phyloP scores from a whole-genome alignment of 2,329 filamentous ascomycete genomes.

The Fusarium mundagurra region DNA sequence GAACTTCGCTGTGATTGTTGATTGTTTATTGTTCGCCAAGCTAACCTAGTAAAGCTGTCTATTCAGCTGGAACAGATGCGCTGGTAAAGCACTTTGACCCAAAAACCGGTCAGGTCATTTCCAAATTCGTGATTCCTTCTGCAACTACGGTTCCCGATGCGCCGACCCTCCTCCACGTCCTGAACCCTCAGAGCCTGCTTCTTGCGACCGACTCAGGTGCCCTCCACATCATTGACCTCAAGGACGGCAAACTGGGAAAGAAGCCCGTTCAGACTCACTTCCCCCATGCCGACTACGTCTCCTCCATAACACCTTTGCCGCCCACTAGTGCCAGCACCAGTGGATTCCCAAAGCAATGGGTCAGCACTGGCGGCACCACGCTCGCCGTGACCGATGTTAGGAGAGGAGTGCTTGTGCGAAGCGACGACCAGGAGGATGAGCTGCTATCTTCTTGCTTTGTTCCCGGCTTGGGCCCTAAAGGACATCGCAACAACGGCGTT shows the following conservation, averaged over 20 bases:
- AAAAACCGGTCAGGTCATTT: constrained; percentile 72
- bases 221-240: constrained; percentile 87
- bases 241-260: constrained; percentile 65
- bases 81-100: constrained; percentile 69
- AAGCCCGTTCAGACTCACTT: constrained; percentile 82
- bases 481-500: constrained; percentile 74
- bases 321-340: constrained; percentile 83
- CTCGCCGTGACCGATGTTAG: constrained; percentile 90
- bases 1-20: too few relatives aligned
- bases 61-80: constrained; percentile 70
- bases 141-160: constrained; percentile 67
- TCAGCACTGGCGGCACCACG: constrained; percentile 91
- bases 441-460: constrained; percentile 84
- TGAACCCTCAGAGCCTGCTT: constrained; percentile 88
- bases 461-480: constrained; percentile 76
- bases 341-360: constrained; percentile 93
- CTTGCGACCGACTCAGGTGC: constrained; percentile 91
- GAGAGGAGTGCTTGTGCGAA: constrained; percentile 84
- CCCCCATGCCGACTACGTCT: constrained; percentile 93
- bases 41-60: constrained; percentile 58
- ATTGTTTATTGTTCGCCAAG: not conserved
- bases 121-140: constrained; percentile 82
- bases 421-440: constrained; percentile 95
- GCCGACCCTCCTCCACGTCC: constrained; percentile 82
- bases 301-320: constrained; percentile 85